Evolutionary conservation across 768 basidiomycete genomes (phyloP), one percentile per base, ranked within the genome.

Genomic region (Mycena olivaceomarginata): DNA sequence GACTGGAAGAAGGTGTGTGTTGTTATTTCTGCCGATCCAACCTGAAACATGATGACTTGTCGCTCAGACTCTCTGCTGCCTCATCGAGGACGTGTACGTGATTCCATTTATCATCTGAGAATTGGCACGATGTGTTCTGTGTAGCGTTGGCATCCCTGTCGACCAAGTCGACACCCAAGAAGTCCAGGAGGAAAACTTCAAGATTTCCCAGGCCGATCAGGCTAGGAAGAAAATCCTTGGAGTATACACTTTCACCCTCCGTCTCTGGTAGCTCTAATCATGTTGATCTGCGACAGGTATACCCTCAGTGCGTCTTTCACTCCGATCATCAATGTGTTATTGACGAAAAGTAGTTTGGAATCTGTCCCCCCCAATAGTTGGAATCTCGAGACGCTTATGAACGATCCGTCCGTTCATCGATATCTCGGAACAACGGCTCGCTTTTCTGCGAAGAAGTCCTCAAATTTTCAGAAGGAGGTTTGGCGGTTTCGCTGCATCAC

Each of bases 391-490:
- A 64, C 43, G 16, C 75, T 79, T 37, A 10, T 79, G 1, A n/a
- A 57, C 7, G 77, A 78, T 64, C 1, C n/a, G 5, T 2, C 40
- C 9, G 51, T 78, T 11, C n/a, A 41, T 16, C 9, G 31, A 10
- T 70, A 70, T 62, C 68, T 79, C 18, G 75, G 45, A 16, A n/a
- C 13, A n/a, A 25, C 45, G 18, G 2, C 41, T n/a, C 0, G 39
- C 9, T 67, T 79, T 41, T 16, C 25, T 1, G 51, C 75, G 0
- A 59, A 68, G 12, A 16, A 31, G 22, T 63, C 25, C 1, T 15
- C 63, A 8, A 70, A 70, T 15, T 79, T 79, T 18, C 75, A 79
- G 40, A 74, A 76, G 31, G 40, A 76, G 72, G 78, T 76, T 31
- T 22, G 7, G 64, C 48, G 62, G 5, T 40, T 37, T 65, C 18